These are phyloP conservation scores for Hirschfeldia incana DNA, from an alignment of 345 rosid species.

Conservation along the genomic window DNA sequence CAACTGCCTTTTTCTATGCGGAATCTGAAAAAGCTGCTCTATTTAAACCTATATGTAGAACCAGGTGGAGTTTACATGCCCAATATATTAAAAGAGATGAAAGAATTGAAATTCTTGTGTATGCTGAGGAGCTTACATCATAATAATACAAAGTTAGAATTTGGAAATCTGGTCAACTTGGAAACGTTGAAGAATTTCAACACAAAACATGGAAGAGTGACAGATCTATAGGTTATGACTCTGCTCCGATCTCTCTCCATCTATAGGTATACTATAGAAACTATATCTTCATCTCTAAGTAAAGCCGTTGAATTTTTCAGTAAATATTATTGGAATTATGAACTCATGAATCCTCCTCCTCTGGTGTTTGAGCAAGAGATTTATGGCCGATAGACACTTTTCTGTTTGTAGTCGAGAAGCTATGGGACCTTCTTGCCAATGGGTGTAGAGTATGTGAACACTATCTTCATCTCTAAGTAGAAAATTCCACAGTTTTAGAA, in stretches of 20 bases:
- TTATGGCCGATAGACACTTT: too few species aligned
- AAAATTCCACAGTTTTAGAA: too few species aligned
- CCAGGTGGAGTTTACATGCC: not conserved
- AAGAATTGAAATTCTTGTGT: not conserved
- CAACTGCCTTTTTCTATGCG: not conserved
- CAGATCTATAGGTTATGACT: not conserved
- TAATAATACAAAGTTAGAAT: not conserved
- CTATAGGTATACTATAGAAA: not conserved
- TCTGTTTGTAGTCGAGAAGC: too few species aligned
- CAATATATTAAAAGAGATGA: constrained; percentile 12
- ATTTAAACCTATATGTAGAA: not conserved
- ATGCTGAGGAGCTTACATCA: rapidly evolving
- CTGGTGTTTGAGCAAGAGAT: not conserved
- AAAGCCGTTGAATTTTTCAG: not conserved
- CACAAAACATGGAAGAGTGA: not conserved
- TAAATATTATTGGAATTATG: not conserved
- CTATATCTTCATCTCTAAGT: not conserved
- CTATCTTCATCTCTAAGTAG: too few species aligned
- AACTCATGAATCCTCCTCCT: not conserved
- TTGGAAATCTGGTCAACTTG: constrained; percentile 15
- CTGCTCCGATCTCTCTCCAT: not conserved
- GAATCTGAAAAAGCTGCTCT: not conserved
- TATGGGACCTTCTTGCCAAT: too few species aligned
- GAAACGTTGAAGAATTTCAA: not conserved
- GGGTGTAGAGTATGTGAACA: too few species aligned